These are phyloP conservation scores for Colletotrichum navitas DNA, from an alignment of 2,329 filamentous ascomycete species.

Conservation along the genomic window DNA sequence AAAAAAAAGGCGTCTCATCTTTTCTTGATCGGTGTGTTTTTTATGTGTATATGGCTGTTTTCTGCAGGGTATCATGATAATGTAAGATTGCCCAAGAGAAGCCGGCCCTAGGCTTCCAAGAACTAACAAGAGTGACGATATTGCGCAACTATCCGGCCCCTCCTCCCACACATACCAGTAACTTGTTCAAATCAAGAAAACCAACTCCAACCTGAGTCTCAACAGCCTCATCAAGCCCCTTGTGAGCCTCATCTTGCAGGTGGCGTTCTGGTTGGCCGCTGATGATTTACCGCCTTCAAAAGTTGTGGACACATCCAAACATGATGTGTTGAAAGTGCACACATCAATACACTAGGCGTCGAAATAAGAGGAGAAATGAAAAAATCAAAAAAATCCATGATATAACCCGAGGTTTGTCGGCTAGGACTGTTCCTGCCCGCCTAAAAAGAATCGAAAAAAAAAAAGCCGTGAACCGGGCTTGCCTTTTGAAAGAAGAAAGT, in stretches of 20 bases:
- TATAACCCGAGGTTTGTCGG: slow-evolving; percentile 24
- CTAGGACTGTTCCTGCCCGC: slow-evolving; percentile 29
- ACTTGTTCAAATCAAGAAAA: slow-evolving; percentile 17
- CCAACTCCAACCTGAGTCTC: slow-evolving; percentile 31
- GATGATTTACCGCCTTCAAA: slow-evolving; percentile 11
- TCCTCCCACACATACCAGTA: background rate
- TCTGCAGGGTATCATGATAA: slow-evolving; percentile 42
- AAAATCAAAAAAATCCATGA: slow-evolving; percentile 16
- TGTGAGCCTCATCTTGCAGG: slow-evolving; percentile 18
- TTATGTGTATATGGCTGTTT: slow-evolving; percentile 21
- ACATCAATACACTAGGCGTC: slow-evolving; percentile 24
- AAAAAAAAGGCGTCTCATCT: slow-evolving; percentile 24
- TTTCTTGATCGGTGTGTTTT: slow-evolving; percentile 6
- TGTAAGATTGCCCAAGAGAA: slow-evolving; percentile 36
- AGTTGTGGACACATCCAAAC: slow-evolving; percentile 26
- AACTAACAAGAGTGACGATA: slow-evolving; percentile 24
- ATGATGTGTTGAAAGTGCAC: slow-evolving; percentile 19
- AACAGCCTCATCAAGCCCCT: slow-evolving; percentile 14
- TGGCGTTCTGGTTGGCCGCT: slow-evolving; percentile 17
- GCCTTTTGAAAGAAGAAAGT: slow-evolving; percentile 29
- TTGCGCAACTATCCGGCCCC: background rate
- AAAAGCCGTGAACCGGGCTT: slow-evolving; percentile 32
- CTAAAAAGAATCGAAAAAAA: slow-evolving; percentile 23
- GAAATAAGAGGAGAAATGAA: slow-evolving; percentile 6
- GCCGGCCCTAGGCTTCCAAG: slow-evolving; percentile 22